A percentile compares a stretch with the other conserved stretches of the same genome.
Conservation (phyloP, 139 green algal genomes). For the Coelastrella sp. region DNA sequence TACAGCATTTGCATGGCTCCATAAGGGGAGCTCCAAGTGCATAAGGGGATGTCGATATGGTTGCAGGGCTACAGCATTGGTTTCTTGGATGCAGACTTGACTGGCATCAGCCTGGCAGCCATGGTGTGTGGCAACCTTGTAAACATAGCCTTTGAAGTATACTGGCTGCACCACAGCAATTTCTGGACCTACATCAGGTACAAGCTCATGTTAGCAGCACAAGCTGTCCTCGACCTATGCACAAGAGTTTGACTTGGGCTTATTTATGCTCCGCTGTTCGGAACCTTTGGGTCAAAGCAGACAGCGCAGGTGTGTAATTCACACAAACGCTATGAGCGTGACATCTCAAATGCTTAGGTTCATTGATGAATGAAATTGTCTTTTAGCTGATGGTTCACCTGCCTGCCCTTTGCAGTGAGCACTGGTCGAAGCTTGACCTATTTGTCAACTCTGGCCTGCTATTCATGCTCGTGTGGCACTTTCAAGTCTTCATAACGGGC, state of each 20-base stretch:
- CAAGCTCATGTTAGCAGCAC: not conserved
- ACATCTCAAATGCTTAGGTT: too few relatives aligned
- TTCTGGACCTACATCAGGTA: not conserved
- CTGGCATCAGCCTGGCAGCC: not conserved
- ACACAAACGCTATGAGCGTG: too few relatives aligned
- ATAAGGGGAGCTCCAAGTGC: too few relatives aligned
- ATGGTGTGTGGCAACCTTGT: not conserved
- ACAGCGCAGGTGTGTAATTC: too few relatives aligned
- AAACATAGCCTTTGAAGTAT: not conserved
- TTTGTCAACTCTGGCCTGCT: conserved; percentile 25
- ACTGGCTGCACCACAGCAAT: not conserved
- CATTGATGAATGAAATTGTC: too few relatives aligned
- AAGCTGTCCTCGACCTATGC: too few relatives aligned
- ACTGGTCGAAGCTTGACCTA: not conserved
- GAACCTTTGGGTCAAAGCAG: too few relatives aligned
- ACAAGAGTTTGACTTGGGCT: too few relatives aligned
- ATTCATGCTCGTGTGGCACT: not conserved
- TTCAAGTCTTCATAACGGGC: not conserved
- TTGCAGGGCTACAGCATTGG: not conserved
- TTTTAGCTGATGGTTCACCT: not conserved
- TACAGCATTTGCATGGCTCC: too few relatives aligned
- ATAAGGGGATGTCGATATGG: not conserved
- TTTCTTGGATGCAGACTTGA: not conserved
- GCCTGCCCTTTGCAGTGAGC: not conserved
- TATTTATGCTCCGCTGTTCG: too few relatives aligned